Evolutionary conservation across 1,284 basidiomycete genomes (phyloP).

Genomic region (Trametes polyzona): DNA sequence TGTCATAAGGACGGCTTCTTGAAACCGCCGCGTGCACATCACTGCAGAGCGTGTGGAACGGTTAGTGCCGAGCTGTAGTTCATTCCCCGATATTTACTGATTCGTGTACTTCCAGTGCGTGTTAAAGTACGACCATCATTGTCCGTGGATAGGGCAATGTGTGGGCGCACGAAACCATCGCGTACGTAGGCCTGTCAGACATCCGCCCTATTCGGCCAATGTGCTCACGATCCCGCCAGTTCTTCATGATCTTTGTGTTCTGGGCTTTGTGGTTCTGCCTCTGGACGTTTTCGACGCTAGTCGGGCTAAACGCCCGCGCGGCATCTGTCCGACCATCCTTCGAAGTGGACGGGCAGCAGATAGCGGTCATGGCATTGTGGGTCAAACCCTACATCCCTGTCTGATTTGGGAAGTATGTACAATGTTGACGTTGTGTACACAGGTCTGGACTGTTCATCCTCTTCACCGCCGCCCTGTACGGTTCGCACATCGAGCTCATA

Average conservation of each 20-base stretch:
- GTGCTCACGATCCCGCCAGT: slow-evolving; percentile 43
- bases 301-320: slow-evolving; percentile 49
- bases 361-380: slow-evolving; percentile 69
- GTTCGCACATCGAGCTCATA: slow-evolving; percentile 68
- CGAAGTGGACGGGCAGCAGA: slow-evolving; percentile 62
- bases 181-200: background rate
- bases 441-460: slow-evolving; percentile 69
- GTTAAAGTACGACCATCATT: slow-evolving; percentile 79
- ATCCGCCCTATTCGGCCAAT: too few species aligned
- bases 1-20: slow-evolving; percentile 59
- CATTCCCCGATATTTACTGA: background rate
- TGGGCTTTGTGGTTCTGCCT: slow-evolving; percentile 59
- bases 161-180: slow-evolving; percentile 78
- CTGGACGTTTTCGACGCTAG: slow-evolving; percentile 62
- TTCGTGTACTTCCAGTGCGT: slow-evolving; percentile 54
- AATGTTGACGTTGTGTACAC: slow-evolving; percentile 2
- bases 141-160: slow-evolving; percentile 83
- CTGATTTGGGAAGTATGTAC: background rate
- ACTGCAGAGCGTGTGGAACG: slow-evolving; percentile 75
- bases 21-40: slow-evolving; percentile 76
- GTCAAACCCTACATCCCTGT: slow-evolving; percentile 28
- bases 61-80: slow-evolving; percentile 41
- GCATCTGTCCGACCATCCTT: slow-evolving; percentile 1
- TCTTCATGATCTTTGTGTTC: slow-evolving; percentile 73
- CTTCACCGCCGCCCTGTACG: slow-evolving; percentile 65